Base-by-base conservation (phyloP, 768 basidiomycete genomes). In the Hericium erinaceus region DNA sequence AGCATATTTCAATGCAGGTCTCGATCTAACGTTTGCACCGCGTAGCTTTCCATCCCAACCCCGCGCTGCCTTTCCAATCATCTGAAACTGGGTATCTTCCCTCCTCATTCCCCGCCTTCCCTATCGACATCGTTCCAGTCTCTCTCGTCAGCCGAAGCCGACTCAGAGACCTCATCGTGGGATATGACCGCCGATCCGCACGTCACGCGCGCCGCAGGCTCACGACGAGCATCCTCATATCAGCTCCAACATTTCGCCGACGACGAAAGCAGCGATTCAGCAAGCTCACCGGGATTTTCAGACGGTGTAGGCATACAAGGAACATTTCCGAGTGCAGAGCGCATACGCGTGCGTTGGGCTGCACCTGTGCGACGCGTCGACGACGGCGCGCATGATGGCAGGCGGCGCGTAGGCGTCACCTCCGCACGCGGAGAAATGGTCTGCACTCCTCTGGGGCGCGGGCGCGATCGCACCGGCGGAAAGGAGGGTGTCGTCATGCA, bases 261-360 rank as follows among this genome's bases (percentile, higher is more conserved):
- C 61, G 89, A 90, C 62, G 89, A 92, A 65, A 86, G 87, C 3
- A 87, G 85, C 41, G 89, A 90, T 65, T 85, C 87, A 1, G 84
- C 75, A 68, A 39, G 78, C 68, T 73, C 75, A 8, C 79, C 79
- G 2, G 73, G 74, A 1, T 76, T 80, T 58, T 71, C 81, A 16
- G 83, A 85, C 46, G 83, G 80, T 1, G 84, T 81, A 57, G 78
- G 80, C 16, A 77, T 89, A n/a, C 83, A 84, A 66, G 89, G 89
- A 3, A 82, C 86, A 1, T 92, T 92, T 64, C 87, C 84, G 0
- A 87, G 85, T 51, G 77, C 89, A 0, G 89, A 92, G 50, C 79
- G 83, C 16, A 76, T 92, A 52, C 83, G 87, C 26, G 71, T 92
- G 44, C 79, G 89, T 55, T 92, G 89, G 89, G 88, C 89, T 8